Percentiles rank a stretch among this genome's conserved stretches.
Evolutionary conservation across 2,329 filamentous ascomycete species (phyloP).

Genomic region (Colletotrichum sp.): DNA sequence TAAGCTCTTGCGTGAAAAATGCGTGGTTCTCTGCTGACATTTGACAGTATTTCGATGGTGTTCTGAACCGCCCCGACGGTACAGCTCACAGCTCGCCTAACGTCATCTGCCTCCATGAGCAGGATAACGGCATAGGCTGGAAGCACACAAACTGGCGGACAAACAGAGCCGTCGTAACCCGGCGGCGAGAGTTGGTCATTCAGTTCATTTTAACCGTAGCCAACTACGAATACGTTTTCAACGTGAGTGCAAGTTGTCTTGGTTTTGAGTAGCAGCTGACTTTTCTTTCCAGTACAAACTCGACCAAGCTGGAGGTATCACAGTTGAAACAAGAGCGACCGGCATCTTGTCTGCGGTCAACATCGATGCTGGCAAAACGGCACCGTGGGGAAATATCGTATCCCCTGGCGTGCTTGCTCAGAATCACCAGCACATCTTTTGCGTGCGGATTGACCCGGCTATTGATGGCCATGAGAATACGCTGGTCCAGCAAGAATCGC

Average conservation of each 20-base stretch:
- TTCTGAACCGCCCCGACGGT: constrained; percentile 58
- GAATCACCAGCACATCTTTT: constrained; percentile 64
- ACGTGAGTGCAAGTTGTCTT: constrained; percentile 20
- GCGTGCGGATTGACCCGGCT: constrained; percentile 55
- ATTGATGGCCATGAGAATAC: constrained; percentile 58
- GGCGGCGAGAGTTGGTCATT: background rate
- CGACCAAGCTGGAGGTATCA: constrained; percentile 65
- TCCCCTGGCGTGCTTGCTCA: constrained; percentile 56
- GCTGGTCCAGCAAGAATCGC: constrained; percentile 27
- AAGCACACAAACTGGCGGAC: constrained; percentile 75
- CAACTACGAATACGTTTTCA: constrained; percentile 74
- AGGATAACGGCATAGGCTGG: constrained; percentile 72
- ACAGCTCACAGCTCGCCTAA: constrained; percentile 56
- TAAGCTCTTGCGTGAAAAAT: background rate
- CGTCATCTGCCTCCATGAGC: constrained; percentile 71
- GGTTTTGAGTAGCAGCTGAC: background rate
- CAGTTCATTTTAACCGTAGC: constrained; percentile 42
- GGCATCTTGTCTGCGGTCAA: constrained; percentile 58
- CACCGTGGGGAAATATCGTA: constrained; percentile 55
- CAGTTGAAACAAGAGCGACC: constrained; percentile 67
- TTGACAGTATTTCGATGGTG: constrained; percentile 54
- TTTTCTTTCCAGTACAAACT: constrained; percentile 53
- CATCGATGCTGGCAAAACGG: constrained; percentile 45
- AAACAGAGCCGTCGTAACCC: constrained; percentile 61
- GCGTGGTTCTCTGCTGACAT: too few relatives aligned